Conservation (phyloP, 2,329 filamentous ascomycete genomes). For the Lecanicillium sp. region DNA sequence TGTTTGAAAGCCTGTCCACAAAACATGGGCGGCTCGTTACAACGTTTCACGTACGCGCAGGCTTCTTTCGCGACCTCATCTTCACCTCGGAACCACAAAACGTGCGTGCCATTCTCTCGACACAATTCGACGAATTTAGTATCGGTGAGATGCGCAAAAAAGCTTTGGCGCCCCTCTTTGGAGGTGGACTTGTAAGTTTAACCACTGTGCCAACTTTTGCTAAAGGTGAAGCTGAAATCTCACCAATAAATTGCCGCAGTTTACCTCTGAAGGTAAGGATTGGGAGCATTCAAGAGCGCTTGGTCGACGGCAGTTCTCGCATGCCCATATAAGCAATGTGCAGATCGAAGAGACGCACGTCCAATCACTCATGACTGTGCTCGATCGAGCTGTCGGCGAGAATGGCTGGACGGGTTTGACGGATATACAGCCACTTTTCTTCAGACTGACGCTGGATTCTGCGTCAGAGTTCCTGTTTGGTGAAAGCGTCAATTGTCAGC, state of each 20-base stretch:
- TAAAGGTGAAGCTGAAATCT: too few species aligned
- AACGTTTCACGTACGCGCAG: too few species aligned
- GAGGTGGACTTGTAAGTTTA: too few species aligned
- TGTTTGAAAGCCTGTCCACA: too few species aligned
- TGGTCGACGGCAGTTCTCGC: constrained; percentile 17
- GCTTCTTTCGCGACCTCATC: constrained; percentile 6
- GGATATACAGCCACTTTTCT: constrained; percentile 36
- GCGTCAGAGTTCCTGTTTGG: constrained; percentile 51
- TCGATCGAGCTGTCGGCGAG: background rate
- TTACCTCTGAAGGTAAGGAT: constrained; percentile 5
- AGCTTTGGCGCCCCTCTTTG: constrained; percentile 5
- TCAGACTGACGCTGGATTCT: constrained; percentile 35
- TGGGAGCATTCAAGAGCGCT: constrained; percentile 25
- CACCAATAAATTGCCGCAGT: too few species aligned
- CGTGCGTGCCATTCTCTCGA: constrained; percentile 40
- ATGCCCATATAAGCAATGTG: constrained; percentile 14
- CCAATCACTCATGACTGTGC: constrained; percentile 5
- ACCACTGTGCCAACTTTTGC: constrained; percentile 10
- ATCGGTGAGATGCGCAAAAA: background rate
- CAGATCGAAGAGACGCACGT: constrained; percentile 15
- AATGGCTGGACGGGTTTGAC: constrained; percentile 13
- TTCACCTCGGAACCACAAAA: constrained; percentile 33
- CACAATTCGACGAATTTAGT: constrained; percentile 27
- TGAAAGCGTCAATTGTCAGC: constrained; percentile 33
- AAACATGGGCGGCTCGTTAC: too few species aligned